phyloP scores from a whole-genome alignment of 306 rosid genomes.

The Adenanthera pavonina region DNA sequence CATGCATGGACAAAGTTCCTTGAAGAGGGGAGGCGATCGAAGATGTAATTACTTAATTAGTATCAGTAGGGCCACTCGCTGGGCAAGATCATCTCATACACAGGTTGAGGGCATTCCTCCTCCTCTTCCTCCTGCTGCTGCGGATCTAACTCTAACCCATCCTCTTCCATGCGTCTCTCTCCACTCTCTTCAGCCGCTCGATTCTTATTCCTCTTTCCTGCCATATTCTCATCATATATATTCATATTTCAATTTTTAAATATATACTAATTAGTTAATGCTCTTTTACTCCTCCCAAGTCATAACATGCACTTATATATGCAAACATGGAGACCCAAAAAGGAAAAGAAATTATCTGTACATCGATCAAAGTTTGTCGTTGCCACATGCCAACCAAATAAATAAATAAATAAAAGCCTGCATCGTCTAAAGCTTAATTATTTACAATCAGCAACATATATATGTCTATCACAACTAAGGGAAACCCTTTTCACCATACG shows the following conservation, averaged over 20 bases:
- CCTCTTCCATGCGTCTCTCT: not conserved
- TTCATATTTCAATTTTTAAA: not conserved
- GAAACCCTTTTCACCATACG: not conserved
- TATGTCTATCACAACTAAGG: not conserved
- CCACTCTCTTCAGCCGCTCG: not conserved
- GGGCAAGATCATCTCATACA: slow-evolving; percentile 46
- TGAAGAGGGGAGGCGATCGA: no score
- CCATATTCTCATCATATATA: not conserved
- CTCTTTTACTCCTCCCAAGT: no score
- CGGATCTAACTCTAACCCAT: not conserved
- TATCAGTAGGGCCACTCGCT: slow-evolving; percentile 47
- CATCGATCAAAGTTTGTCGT: no score
- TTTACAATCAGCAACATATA: not conserved
- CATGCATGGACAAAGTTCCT: no score
- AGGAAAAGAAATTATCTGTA: no score
- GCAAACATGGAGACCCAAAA: no score
- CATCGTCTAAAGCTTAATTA: no score
- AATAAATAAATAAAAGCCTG: no score
- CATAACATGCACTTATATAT: not conserved
- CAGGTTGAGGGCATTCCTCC: slow-evolving; percentile 5
- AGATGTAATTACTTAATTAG: no score
- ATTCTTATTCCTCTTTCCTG: not conserved
- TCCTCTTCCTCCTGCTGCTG: slow-evolving; percentile 9
- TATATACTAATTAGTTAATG: not conserved
- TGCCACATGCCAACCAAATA: no score